These are phyloP conservation scores for Naematelia aurantialba DNA, from an alignment of 768 basidiomycete genomes.

Conservation along the genomic window DNA sequence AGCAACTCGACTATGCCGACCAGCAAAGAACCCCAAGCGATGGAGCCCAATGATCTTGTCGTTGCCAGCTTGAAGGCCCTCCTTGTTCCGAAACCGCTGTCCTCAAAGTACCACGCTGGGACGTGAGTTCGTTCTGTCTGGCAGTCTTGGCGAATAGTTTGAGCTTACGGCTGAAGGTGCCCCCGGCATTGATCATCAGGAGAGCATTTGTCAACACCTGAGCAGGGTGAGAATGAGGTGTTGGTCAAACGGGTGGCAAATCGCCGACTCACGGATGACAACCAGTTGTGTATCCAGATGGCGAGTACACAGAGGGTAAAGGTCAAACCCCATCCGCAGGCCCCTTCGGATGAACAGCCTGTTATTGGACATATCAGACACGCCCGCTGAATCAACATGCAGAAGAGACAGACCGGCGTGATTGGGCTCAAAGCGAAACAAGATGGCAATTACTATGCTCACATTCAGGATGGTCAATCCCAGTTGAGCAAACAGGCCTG, in stretches of 20 bases:
- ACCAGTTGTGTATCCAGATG: background rate
- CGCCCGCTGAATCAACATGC: background rate
- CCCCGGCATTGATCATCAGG: background rate
- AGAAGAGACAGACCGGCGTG: background rate
- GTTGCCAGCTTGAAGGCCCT: background rate
- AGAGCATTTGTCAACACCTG: background rate
- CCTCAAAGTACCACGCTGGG: background rate
- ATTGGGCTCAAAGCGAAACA: constrained; percentile 2
- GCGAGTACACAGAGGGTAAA: background rate
- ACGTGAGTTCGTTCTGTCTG: background rate
- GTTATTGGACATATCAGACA: too few species aligned
- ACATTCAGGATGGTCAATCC: constrained; percentile 1
- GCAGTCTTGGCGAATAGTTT: background rate
- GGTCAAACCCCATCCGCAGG: background rate
- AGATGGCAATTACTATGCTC: background rate
- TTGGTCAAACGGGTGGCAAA: background rate
- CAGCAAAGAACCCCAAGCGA: background rate
- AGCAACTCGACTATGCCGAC: background rate
- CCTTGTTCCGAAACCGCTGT: background rate
- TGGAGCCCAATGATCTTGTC: background rate
- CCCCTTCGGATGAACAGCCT: background rate
- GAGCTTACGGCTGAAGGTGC: background rate
- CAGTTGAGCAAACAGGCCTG: background rate
- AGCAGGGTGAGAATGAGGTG: background rate
- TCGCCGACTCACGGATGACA: background rate